These are phyloP conservation scores for Claviceps citrina DNA, from an alignment of 2,329 filamentous ascomycete genomes.

Conservation along the genomic window DNA sequence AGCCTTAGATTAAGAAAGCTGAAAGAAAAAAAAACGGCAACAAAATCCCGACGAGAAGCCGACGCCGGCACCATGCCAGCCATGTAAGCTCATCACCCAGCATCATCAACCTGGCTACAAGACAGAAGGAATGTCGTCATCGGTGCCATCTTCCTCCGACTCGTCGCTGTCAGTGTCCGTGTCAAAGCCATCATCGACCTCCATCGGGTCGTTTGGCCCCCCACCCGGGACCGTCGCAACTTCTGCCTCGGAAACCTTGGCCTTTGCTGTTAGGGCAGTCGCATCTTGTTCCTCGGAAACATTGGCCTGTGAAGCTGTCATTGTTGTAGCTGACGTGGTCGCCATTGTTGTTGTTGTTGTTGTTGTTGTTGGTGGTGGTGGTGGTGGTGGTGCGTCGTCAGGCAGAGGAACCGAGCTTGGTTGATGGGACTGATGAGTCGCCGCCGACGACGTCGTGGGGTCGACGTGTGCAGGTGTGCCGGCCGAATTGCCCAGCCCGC, in stretches of 20 bases:
- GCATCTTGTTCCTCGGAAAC: background rate
- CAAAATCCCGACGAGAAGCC: background rate
- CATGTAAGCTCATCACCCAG: background rate
- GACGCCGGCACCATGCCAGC: no score
- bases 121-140: conserved; percentile 17
- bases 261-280: background rate
- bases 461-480: conserved; percentile 23
- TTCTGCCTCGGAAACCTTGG: background rate
- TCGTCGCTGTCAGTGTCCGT: conserved; percentile 4
- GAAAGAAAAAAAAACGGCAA: no score
- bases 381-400: background rate
- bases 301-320: background rate
- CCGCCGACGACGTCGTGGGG: conserved; percentile 16
- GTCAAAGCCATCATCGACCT: conserved; percentile 5
- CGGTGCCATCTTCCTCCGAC: conserved; percentile 7
- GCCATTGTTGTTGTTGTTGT: background rate
- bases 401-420: conserved; percentile 4
- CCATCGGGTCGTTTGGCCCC: conserved; percentile 14
- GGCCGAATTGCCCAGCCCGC: conserved; percentile 20
- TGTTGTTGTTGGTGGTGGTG: conserved; percentile 4
- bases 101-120: background rate
- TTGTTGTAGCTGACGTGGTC: background rate
- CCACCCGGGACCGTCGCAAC: conserved; percentile 3
- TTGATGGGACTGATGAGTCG: conserved; percentile 9
- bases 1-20: no score